A percentile compares a stretch with the other conserved stretches of the same genome.
Conservation (phyloP, 345 rosid species). For the Pistacia integerrima region DNA sequence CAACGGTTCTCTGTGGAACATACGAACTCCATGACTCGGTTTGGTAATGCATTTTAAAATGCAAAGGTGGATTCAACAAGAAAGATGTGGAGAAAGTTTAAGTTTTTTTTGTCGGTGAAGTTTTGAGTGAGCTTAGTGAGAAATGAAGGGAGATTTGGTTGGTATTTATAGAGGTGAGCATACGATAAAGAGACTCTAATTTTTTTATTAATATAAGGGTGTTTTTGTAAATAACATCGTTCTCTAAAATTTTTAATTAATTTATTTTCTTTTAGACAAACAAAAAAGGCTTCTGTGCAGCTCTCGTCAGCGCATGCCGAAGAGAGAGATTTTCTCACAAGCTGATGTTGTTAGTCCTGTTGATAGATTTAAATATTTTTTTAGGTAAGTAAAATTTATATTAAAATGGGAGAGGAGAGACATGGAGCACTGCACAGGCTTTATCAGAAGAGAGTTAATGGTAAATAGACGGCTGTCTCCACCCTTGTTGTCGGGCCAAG, state of each 20-base stretch:
- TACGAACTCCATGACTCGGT: slow-evolving; percentile 61
- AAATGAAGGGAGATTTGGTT: slow-evolving; percentile 26
- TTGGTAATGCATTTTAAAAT: slow-evolving; percentile 51
- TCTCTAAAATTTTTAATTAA: no score
- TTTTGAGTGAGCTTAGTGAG: slow-evolving; percentile 13
- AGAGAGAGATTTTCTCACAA: background rate
- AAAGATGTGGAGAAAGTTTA: background rate
- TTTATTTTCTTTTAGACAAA: background rate
- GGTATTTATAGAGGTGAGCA: slow-evolving; percentile 46
- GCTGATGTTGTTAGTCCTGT: background rate
- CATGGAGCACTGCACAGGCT: slow-evolving; percentile 36
- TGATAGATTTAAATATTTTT: no score
- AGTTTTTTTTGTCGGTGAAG: slow-evolving; percentile 6
- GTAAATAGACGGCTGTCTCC: slow-evolving; percentile 61
- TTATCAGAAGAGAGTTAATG: slow-evolving; percentile 43
- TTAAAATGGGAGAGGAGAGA: slow-evolving; percentile 6
- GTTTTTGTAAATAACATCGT: background rate
- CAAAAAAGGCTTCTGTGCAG: background rate
- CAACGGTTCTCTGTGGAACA: slow-evolving; percentile 23
- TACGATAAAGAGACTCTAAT: background rate
- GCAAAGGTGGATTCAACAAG: no score
- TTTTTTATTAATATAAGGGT: background rate
- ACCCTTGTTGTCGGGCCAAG: slow-evolving; percentile 58
- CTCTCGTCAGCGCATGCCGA: slow-evolving; percentile 16
- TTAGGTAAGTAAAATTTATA: no score